Evolutionary conservation across 805 yeast species (phyloP), one percentile per base, ranked within the genome.

Genomic region (Metschnikowia bowlesiae): DNA sequence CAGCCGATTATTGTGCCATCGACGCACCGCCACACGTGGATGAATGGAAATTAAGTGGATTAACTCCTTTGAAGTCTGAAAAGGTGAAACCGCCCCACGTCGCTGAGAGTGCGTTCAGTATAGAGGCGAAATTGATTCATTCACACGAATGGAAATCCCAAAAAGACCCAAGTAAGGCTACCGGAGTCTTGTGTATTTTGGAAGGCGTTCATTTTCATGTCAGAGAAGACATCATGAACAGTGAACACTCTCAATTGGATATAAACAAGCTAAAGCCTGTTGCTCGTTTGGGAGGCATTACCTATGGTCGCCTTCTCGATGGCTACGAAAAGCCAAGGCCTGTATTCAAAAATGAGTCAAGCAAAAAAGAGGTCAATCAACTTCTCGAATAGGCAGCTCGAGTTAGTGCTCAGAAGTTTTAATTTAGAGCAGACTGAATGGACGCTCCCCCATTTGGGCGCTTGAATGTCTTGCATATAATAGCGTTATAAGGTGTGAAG

Each of bases 191-290:
- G 16, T 58, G 67, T 11, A 67, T 81, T 41, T 70, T 81, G 9
- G 86, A 83, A 63, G 87, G 83, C 22, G 69, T 82, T 32, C 66
- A 75, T 36, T 79, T 81, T 63, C 87, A 82, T 60, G 76, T 70
- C 4, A 69, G 85, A 43, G 82, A 82, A 55, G 86, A 82, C 57
- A 64, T 79, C 4, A 52, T 77, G 35, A 74, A 79, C 57, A 66
- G 68, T 3, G 74, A 71, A 0, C 49, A 57, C 31, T 70, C 68
- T 46, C 39, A 40, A 4, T 48, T 83, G 14, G 84, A 80, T 59
- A 58, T 74, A 8, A 65, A 57, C 3, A 80, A 78, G 59, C 66
- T 79, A 52, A 74, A 70, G 59, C 85, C 87, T 0, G 75, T 83
- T 1, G 65, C 78, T 2, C 73, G 88, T 50, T 66, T 82, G 29